Evolutionary conservation across 306 rosid species (phyloP).

Genomic region (Prinsepia uniflora): DNA sequence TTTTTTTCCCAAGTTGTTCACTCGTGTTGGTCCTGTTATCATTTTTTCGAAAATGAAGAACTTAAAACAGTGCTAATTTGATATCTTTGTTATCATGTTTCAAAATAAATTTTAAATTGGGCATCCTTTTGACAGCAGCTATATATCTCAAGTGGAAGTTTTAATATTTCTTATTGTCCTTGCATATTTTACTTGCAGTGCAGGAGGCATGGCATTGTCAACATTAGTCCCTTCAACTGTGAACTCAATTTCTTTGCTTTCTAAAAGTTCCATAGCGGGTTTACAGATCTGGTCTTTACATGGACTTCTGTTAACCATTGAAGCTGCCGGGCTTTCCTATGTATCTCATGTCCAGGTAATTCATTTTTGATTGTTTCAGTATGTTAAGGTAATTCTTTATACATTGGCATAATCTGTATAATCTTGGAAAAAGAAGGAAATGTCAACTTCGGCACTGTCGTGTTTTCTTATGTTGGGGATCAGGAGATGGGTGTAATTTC

Average conservation of each 20-base stretch:
- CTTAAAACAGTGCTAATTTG: background rate
- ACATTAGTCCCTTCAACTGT: constrained; percentile 93
- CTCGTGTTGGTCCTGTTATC: background rate
- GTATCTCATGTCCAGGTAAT: constrained; percentile 96
- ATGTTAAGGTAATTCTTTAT: constrained; percentile 22
- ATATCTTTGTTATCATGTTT: background rate
- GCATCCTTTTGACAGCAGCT: background rate
- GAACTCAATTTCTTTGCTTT: constrained; percentile 72
- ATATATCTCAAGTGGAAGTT: background rate
- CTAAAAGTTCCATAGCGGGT: constrained; percentile 72
- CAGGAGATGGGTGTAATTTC: background rate
- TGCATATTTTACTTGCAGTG: constrained; percentile 62
- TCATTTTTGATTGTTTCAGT: constrained; percentile 18
- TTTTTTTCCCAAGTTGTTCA: background rate
- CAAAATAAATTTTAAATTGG: background rate
- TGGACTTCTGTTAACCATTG: constrained; percentile 92
- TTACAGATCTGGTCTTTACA: constrained; percentile 97
- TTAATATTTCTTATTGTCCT: constrained; percentile 22
- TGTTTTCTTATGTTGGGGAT: background rate
- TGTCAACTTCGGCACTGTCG: background rate
- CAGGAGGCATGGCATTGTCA: constrained; percentile 98
- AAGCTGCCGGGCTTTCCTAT: constrained; percentile 97
- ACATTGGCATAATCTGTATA: background rate
- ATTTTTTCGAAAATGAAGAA: background rate
- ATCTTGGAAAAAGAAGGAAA: background rate